Evolutionary conservation across 2,329 filamentous ascomycete species (phyloP), one percentile per base, ranked within the genome.

Genomic region (Microcera coccophila): DNA sequence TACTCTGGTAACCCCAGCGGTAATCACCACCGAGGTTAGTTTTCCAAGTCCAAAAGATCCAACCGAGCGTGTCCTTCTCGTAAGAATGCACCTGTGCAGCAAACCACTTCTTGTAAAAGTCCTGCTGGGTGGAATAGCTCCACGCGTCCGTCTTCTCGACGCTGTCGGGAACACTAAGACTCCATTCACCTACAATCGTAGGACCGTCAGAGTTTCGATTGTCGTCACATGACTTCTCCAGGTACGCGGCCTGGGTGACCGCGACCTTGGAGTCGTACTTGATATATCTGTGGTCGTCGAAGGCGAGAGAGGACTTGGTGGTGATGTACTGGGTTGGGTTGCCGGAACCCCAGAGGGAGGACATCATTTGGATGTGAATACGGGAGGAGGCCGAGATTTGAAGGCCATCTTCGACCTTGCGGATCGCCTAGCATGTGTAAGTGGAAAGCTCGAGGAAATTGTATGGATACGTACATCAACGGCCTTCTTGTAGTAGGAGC

Each of bases 201-300:
- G 46, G 42, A 5, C 53, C 53, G 50, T 72, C 68, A 12, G 62
- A 61, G 47, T 63, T 65, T 33, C 71, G 69, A 48, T 75, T 62
- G 47, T 70, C 67, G 14, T 52, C 64, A 63, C 79, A 82, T 0
- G 73, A 74, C 4, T 69, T 66, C 8, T 54, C 39, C 44, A 82
- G 65, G 50, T 81, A 82, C 10, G 63, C 58, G 4, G 61, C 50
- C 26, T 68, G 47, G 1, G 44, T 52, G 50, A 70, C 70, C 3
- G 41, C 19, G 14, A 59, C 45, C 36, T 42, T 51, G 4, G 45
- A 47, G n/a, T 58, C 56, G 68, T 71, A 82, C 57, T 81, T 81
- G 33, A 79, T 61, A 59, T 82, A 82, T 21, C 75, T 70, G 56
- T 81, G 78, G 61, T 80, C 73, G 56, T 82, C 78, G 52, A 74